Conservation (phyloP, 768 basidiomycete species). For the Hirschioporus abietinus region DNA sequence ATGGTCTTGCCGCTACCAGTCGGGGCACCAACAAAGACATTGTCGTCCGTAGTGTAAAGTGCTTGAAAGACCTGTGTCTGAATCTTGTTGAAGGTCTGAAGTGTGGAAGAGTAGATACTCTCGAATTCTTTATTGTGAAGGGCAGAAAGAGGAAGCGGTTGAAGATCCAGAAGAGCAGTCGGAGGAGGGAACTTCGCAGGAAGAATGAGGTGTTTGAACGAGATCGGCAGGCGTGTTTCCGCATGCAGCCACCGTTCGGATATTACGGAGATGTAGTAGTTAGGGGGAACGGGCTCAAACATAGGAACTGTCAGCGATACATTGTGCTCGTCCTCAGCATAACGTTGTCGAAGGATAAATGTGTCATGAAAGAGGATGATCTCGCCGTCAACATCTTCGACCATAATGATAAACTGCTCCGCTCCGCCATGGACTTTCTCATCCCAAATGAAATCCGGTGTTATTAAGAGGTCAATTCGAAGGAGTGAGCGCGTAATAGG, state of each 20-base stretch:
- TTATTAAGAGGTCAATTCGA: conserved; percentile 88
- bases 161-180: conserved; percentile 89
- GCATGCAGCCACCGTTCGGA: conserved; percentile 96
- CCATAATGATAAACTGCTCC: conserved; percentile 89
- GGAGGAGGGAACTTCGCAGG: conserved; percentile 95
- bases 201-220: conserved; percentile 96
- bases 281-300: conserved; percentile 95
- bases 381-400: conserved; percentile 98
- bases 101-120: conserved; percentile 71
- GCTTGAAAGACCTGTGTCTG: conserved; percentile 99
- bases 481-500: conserved; percentile 93
- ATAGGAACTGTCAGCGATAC: conserved; percentile 94
- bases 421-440: conserved; percentile 86
- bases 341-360: conserved; percentile 87
- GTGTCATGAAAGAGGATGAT: conserved; percentile 92
- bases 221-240: conserved; percentile 90
- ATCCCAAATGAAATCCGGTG: conserved; percentile 98
- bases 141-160: conserved; percentile 82
- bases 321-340: conserved; percentile 90
- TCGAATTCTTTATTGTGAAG: conserved; percentile 94
- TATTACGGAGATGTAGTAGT: conserved; percentile 93
- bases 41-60: conserved; percentile 92
- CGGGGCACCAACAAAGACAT: conserved; percentile 93
- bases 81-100: conserved; percentile 95
- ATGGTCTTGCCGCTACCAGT: conserved; percentile 97